Conservation (phyloP, 257 asterid genomes). For the Solanum etuberosum region DNA sequence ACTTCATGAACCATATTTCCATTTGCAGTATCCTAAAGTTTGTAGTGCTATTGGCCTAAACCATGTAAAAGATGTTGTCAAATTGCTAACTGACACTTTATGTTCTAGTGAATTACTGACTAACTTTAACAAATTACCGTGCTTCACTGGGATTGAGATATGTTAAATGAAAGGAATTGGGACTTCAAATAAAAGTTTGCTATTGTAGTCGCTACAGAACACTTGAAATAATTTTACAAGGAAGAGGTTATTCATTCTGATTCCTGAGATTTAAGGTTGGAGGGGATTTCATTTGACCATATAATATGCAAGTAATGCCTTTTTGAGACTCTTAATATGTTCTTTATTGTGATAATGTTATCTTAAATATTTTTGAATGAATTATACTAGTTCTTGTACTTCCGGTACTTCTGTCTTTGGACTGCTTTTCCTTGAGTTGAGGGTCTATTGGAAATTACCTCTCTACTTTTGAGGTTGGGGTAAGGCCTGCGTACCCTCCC, state of each 20-base stretch:
- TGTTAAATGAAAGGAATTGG: not conserved
- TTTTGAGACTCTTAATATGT: not conserved
- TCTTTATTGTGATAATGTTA: not conserved
- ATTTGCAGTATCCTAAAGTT: not conserved
- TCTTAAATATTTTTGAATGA: not conserved
- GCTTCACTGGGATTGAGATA: not conserved
- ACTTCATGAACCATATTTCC: not conserved
- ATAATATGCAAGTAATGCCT: not conserved
- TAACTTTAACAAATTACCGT: not conserved
- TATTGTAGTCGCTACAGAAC: not conserved
- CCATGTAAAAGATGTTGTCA: not conserved
- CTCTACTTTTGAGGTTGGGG: not conserved
- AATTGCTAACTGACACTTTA: not conserved
- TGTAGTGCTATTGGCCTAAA: not conserved
- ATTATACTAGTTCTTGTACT: not conserved
- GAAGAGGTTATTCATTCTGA: not conserved
- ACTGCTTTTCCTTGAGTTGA: not conserved
- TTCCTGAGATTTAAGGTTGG: not conserved
- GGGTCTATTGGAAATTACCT: not conserved
- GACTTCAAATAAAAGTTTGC: not conserved
- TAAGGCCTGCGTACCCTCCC: not conserved
- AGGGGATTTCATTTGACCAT: not conserved
- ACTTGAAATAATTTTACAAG: not conserved
- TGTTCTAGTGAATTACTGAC: not conserved
- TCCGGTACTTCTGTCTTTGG: not conserved